These are phyloP conservation scores for Aurifilum marmelostoma DNA, from an alignment of 2,329 filamentous ascomycete species.

Conservation along the genomic window DNA sequence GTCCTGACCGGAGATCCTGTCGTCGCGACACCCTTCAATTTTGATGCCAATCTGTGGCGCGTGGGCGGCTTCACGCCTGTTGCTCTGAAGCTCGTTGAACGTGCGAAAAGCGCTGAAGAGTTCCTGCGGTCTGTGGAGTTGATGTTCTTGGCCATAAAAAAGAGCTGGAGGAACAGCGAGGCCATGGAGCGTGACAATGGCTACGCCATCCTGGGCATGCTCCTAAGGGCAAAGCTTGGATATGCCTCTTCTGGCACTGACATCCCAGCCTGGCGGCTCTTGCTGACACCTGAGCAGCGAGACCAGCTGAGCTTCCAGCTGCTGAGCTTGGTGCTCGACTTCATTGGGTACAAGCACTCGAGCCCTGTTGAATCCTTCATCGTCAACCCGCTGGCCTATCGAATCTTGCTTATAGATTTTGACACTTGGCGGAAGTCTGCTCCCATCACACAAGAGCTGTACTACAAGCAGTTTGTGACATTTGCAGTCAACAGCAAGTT, in stretches of 20 bases:
- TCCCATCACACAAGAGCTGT: slow-evolving; percentile 77
- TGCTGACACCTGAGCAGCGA: slow-evolving; percentile 55
- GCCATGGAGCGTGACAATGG: slow-evolving; percentile 97
- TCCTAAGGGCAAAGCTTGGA: slow-evolving; percentile 82
- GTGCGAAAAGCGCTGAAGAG: slow-evolving; percentile 69
- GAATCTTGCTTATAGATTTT: slow-evolving; percentile 87
- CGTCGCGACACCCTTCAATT: slow-evolving; percentile 76
- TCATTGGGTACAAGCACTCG: slow-evolving; percentile 85
- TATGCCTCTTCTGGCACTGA: slow-evolving; percentile 45
- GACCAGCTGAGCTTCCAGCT: slow-evolving; percentile 64
- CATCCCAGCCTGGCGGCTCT: slow-evolving; percentile 44
- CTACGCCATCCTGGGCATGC: slow-evolving; percentile 82
- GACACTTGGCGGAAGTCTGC: slow-evolving; percentile 89
- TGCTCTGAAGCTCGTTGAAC: slow-evolving; percentile 81
- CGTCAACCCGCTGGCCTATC: slow-evolving; percentile 92
- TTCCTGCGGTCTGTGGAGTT: slow-evolving; percentile 80
- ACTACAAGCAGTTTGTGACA: slow-evolving; percentile 88
- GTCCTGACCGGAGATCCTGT: slow-evolving; percentile 83
- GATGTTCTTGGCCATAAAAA: slow-evolving; percentile 81
- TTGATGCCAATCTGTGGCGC: slow-evolving; percentile 93
- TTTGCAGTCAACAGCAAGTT: slow-evolving; percentile 92
- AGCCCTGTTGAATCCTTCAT: slow-evolving; percentile 87
- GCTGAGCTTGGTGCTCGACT: slow-evolving; percentile 76
- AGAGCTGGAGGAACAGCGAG: slow-evolving; percentile 97
- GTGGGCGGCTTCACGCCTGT: slow-evolving; percentile 89